phyloP scores from a whole-genome alignment of 129 eudicot species.

The Oenanthe sinensis region DNA sequence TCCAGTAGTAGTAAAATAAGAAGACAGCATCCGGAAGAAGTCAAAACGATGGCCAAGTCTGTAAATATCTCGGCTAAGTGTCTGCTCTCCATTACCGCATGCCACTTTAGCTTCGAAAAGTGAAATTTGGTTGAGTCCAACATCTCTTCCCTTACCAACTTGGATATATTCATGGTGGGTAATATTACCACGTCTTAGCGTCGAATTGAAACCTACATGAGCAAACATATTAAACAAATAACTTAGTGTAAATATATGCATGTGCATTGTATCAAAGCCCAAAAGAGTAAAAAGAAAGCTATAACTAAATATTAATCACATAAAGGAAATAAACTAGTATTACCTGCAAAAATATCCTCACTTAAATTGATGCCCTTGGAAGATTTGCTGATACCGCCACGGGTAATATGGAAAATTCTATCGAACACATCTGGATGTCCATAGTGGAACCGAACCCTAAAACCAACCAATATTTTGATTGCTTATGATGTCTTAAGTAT shows the following conservation, averaged over 20 bases:
- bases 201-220: slow-evolving; percentile 81
- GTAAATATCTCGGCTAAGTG: slow-evolving; percentile 95
- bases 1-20: slow-evolving; percentile 85
- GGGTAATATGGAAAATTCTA: slow-evolving; percentile 91
- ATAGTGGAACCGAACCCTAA: slow-evolving; percentile 97
- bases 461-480: slow-evolving; percentile 8
- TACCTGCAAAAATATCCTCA: slow-evolving; percentile 97
- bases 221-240: background rate
- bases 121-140: slow-evolving; percentile 96
- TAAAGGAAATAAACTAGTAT: slow-evolving; percentile 5
- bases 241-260: background rate
- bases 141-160: slow-evolving; percentile 98
- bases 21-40: slow-evolving; percentile 97
- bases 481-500: background rate
- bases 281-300: background rate
- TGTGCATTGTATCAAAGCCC: background rate
- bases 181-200: slow-evolving; percentile 84
- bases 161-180: slow-evolving; percentile 99
- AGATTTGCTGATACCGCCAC: slow-evolving; percentile 99
- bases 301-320: background rate
- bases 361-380: slow-evolving; percentile 90
- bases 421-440: slow-evolving; percentile 99
- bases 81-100: slow-evolving; percentile 99
- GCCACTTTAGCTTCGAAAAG: slow-evolving; percentile 99
- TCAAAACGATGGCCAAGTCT: slow-evolving; percentile 99